Base-by-base conservation (phyloP, 23 red algal species). In the Gracilaria gracilis region DNA sequence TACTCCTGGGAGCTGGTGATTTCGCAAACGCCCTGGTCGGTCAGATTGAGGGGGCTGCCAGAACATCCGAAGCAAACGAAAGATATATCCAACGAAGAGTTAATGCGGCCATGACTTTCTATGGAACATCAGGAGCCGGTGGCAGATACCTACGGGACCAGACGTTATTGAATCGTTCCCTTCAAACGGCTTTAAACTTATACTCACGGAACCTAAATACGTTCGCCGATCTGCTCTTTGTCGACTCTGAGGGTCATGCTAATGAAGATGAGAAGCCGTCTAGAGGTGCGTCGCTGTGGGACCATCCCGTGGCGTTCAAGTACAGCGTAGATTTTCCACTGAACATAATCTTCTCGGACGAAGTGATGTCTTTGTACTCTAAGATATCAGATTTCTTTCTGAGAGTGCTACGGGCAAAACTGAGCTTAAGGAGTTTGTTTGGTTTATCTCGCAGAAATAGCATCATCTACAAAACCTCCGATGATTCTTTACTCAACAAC, bases 1-100 rank as follows among this genome's bases (percentile, higher is more conserved):
- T 79, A n/a, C 73, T 89, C 33, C 85, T 89, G 21, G 85, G 85
- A 49, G 85, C 85, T 79, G 85, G 85, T 24, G 85, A 89, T 38
- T 89, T 89, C 75, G 85, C 85, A 61, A 64, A 75, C 48, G 71
- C 51, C 0, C 38, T 89, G 12, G 85, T 89, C 4, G 85, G 67
- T 38, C 85, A 79, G 47, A 77, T 89, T 33, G 85, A 89, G 15
- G 61, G 47, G 2, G 85, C 85, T 23, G 55, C 85, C 35, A 50
- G 61, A 79, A 62, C 53, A 9, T 89, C 73, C 1, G 73, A 89
- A 48, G 85, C 51, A 46, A 70, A 77, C 40, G 85, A 89, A 23
- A 59, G 38, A 34, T 89, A 65, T 37, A 79, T 89, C 34, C 47
- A 79, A 39, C n/a, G 73, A 47, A 24, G 85, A 79, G 48, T 55